Base-by-base conservation (phyloP, 257 asterid genomes). In the Echites panduratus region DNA sequence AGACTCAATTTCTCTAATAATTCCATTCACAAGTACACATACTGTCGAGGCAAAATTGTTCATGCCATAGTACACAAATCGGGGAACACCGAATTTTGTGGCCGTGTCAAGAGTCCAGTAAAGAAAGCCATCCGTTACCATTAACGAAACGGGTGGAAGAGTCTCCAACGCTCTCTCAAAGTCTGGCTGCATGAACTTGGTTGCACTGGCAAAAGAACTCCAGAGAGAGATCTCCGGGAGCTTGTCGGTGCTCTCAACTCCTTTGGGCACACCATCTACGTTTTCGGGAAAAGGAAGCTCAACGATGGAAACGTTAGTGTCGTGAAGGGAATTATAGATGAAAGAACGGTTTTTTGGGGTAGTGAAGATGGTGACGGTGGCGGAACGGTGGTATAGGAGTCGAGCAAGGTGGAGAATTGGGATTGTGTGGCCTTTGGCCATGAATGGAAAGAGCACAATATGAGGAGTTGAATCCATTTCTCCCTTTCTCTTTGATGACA, bases 351-450 rank as follows among this genome's bases (percentile, higher is more conserved):
- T 91, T 0, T 75, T 75, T 0, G 88, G 85, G 16, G 97, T 89
- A 66, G 96, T 91, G 90, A 91, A 83, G 76, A 91, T 50, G 82
- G 93, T 89, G 5, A 87, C 67, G 70, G 68, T 14, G 19, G 73
- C 76, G 53, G 54, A 67, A 22, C 85, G 92, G 69, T 20, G 16
- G 73, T 75, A 77, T 53, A 91, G 85, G 78, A 84, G 83, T 64
- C 76, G 88, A 11, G 88, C 79, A 3, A 91, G 78, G 82, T 84
- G 88, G 81, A 89, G 91, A 72, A 87, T 77, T 0, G 96, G 93
- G 35, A 91, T 87, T 0, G 88, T 89, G 82, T 91, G 96, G 81
- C 96, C 96, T 74, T 91, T 89, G 54, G 97, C 76, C 97, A 89
- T 87, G 90, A 91, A 91, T 2, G 96, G 97, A 64, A 91, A 89